Evolutionary conservation across 1,284 basidiomycete species (phyloP).

Genomic region (Rugosomyces carneus): DNA sequence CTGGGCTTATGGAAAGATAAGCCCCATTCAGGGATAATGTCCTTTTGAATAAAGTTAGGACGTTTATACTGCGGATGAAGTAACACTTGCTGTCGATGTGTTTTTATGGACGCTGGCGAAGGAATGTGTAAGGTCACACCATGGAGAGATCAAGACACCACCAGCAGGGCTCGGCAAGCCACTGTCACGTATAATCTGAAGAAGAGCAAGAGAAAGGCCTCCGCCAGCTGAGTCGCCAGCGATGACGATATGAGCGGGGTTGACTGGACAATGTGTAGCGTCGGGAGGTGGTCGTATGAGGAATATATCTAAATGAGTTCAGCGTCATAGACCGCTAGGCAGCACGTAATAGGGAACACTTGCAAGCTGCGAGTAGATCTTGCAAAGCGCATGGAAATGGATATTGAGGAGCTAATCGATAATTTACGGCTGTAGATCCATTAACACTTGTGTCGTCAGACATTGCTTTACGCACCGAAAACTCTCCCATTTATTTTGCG

Average conservation of each 20-base stretch:
- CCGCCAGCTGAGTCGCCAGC: slow-evolving; percentile 95
- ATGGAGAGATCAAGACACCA: slow-evolving; percentile 81
- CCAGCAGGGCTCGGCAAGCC: slow-evolving; percentile 83
- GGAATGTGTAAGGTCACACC: slow-evolving; percentile 93
- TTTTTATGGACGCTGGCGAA: slow-evolving; percentile 88
- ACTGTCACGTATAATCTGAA: slow-evolving; percentile 89
- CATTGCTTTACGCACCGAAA: slow-evolving; percentile 50
- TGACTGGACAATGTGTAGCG: slow-evolving; percentile 70
- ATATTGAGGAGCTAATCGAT: slow-evolving; percentile 89
- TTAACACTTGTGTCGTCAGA: neutral
- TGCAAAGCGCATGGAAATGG: slow-evolving; percentile 95
- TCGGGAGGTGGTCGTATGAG: slow-evolving; percentile 61
- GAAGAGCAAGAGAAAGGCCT: slow-evolving; percentile 76
- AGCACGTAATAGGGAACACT: slow-evolving; percentile 17
- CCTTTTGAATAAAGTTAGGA: slow-evolving; percentile 32
- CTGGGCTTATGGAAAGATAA: slow-evolving; percentile 80
- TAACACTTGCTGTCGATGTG: slow-evolving; percentile 60
- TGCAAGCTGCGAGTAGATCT: slow-evolving; percentile 81
- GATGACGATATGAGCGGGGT: slow-evolving; percentile 79
- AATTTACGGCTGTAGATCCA: slow-evolving; percentile 66
- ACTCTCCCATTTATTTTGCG: slow-evolving; percentile 87
- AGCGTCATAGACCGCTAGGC: too few relatives aligned
- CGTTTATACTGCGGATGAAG: neutral
- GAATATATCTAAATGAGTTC: slow-evolving; percentile 35
- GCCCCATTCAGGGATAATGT: slow-evolving; percentile 67